Evolutionary conservation across 352 stramenopile species (phyloP), one percentile per base, ranked within the genome.

Genomic region (Salisapilia sapeloensis): DNA sequence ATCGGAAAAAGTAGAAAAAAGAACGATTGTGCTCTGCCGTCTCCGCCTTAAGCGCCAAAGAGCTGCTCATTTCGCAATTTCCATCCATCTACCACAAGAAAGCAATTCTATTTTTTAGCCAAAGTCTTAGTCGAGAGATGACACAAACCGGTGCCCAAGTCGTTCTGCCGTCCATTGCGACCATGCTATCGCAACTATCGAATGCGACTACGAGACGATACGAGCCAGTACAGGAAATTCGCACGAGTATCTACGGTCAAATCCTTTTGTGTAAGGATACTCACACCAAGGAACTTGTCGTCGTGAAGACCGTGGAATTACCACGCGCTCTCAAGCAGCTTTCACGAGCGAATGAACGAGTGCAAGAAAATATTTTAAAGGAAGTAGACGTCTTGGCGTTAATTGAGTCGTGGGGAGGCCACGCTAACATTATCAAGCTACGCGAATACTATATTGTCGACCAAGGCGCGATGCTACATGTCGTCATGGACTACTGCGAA

Each of bases 401-500:
- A 13, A 40, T 86, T 21, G 40, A 55, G 32, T 42, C 51, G 18
- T 42, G 56, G 14, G 70, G 70, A 20, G 66, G 70, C 26, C 70
- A 86, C 42, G 46, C 60, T 27, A 83, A 86, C 38, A 49, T 86
- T 17, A 67, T 86, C 35, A 48, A 57, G 28, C 55, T 86, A 57
- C 66, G 54, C 44, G 51, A 60, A 29, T 76, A 71, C 53, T 80
- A 72, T 42, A 54, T 86, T 17, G 46, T 50, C 37, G 52, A 58
- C n/a, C 42, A 36, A 30, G 46, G 46, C 36, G 46, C 50, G 33
- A 42, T 59, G 21, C 47, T 84, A 24, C 61, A 80, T 33, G 50
- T 86, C 27, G 70, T 86, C 25, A 45, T 83, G n/a, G 66, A 86
- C 38, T 80, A 80, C 31, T 86, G 71, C 31, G 60, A 76, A 25